A percentile compares a stretch with the other conserved stretches of the same genome.
These are phyloP conservation scores for Thraustochytrium sp. DNA, from an alignment of 352 stramenopile genomes.

Conservation along the genomic window DNA sequence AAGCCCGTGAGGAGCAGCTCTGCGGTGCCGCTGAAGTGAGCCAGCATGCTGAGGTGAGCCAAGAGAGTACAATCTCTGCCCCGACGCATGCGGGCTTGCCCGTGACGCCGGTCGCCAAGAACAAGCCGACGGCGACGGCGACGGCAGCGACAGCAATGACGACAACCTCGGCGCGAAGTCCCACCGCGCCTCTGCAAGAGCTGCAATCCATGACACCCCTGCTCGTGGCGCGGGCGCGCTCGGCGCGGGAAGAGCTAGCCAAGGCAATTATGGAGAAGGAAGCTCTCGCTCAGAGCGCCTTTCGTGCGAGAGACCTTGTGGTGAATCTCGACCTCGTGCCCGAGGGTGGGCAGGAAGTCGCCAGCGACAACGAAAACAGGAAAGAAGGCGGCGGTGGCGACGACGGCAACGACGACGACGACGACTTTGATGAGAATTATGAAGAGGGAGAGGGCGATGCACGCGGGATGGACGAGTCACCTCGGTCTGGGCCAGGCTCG, in stretches of 20 bases:
- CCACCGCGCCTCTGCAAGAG: not conserved
- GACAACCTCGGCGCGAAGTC: not conserved
- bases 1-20: not conserved
- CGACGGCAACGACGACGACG: no score
- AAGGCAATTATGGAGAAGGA: conserved; percentile 30
- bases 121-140: no score
- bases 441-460: not conserved
- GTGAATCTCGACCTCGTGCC: not conserved
- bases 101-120: no score
- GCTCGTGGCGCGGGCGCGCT: conserved; percentile 2
- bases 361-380: not conserved
- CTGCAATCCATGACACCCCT: not conserved
- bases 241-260: not conserved
- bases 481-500: not conserved
- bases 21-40: no score
- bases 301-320: not conserved
- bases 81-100: no score
- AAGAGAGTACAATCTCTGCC: no score
- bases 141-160: no score
- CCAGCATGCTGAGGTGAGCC: no score
- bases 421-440: not conserved
- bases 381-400: not conserved
- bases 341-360: not conserved
- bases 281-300: not conserved
- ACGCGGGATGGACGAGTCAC: not conserved